Base-by-base conservation (phyloP, 108 stramenopile genomes). In the Hondaea fermentalgiana region DNA sequence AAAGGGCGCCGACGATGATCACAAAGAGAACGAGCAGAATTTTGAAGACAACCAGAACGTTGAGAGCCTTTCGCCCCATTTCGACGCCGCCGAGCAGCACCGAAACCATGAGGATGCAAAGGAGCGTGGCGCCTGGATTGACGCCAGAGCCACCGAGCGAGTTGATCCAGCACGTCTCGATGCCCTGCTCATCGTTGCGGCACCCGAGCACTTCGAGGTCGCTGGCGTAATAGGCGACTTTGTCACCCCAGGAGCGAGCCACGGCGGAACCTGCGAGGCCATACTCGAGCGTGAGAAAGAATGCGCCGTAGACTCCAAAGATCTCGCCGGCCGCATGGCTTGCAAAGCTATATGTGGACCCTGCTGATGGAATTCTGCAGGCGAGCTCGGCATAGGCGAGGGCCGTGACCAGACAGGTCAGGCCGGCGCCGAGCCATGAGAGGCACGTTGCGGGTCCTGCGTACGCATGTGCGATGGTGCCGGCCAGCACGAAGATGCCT, bases 371-470 rank as follows among this genome's bases (percentile, higher is more conserved):
- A 21, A 83, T 53, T 12, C 45, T 83, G 51, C 76, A 83, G 43
- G 76, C 45, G 76, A 83, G 76, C 76, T 83, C 76, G 19, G 76
- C 76, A 1, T 83, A 83, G 17, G 76, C 76, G 25, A 83, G 51
- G 6, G 76, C 76, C 12, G 76, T 83, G 49, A 53, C 76, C 16
- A 53, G 25, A 53, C 76, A 83, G 6, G 51, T 53, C 16, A 83
- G 5, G 16, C 76, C 76, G 8, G 49, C 76, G 6, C 17, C 51
- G 49, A 83, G 76, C 76, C 76, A 83, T 2, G 76, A 83, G 6
- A 83, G 49, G 76, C 76, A 83, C 23, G 76, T 83, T 12, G 76
- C 76, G 5, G 76, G 76, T n/a, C 76, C 76, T 6, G 76, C 76
- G 76, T 19, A 47, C 6, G 19, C 49, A 3, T 83, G 45, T 12